Evolutionary conservation across 129 eudicot genomes (phyloP).

Genomic region (Flaveria linearis): DNA sequence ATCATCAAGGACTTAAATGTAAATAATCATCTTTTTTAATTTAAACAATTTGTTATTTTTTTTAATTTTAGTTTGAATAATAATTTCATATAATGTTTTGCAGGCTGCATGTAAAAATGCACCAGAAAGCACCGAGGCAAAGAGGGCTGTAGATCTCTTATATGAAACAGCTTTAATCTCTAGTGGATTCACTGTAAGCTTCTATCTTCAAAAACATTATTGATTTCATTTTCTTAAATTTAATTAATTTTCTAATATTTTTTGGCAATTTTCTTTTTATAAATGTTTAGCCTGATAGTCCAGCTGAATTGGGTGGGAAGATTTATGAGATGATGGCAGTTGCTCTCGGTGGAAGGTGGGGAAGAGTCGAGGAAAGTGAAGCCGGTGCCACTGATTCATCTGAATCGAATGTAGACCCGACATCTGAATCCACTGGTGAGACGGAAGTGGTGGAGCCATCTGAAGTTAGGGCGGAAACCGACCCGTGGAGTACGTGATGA

Average conservation of each 20-base stretch:
- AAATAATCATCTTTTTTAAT: constrained; percentile 10
- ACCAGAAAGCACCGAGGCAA: constrained; percentile 81
- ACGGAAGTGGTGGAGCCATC: constrained; percentile 84
- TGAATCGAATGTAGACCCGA: constrained; percentile 37
- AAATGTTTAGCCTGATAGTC: constrained; percentile 83
- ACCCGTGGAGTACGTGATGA: constrained; percentile 84
- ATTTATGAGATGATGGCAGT: constrained; percentile 99
- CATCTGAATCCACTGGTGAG: constrained; percentile 36
- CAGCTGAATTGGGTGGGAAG: constrained; percentile 92
- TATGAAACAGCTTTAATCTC: constrained; percentile 93
- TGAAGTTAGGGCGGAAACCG: constrained; percentile 84
- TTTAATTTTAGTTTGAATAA: not conserved
- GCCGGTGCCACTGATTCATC: constrained; percentile 39
- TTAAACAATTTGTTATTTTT: not conserved
- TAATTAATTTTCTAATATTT: no score
- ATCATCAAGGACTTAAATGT: constrained; percentile 88
- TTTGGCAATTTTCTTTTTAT: not conserved
- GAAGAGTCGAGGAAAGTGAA: constrained; percentile 64
- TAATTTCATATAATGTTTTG: not conserved
- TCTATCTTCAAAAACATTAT: not conserved
- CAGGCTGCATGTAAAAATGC: constrained; percentile 98
- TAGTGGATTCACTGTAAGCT: constrained; percentile 90
- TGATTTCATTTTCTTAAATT: no score
- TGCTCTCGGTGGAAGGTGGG: constrained; percentile 98
- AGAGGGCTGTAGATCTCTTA: constrained; percentile 79